Base-by-base conservation (phyloP, 352 stramenopile species). In the Phytophthora pseudosyringae region DNA sequence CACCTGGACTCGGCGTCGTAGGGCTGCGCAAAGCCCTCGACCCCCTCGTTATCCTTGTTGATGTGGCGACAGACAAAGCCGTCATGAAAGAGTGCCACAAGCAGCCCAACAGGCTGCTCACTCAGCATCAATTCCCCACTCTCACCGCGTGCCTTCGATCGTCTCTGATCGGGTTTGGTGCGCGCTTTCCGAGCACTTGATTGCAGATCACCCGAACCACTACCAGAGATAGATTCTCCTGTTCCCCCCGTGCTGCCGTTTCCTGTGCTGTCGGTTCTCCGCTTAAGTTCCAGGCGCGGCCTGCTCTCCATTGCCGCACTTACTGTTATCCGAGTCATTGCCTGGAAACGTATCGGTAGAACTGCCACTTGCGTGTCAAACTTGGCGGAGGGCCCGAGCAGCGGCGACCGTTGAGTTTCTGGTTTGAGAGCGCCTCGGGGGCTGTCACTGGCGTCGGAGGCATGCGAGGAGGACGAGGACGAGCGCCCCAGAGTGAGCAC, bases 1-100 rank as follows among this genome's bases (percentile, higher is more conserved):
- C 21, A 91, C 83, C 81, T 84, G 6, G 79, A 86, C 16, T 86
- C 81, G n/a, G 59, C 67, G 46, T 91, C 83, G 55, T 90, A 91
- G 18, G 83, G 83, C 67, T 91, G 83, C 12, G 79, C 80, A 29
- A 89, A 91, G 2, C 83, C 83, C 16, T 91, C 81, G 50, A 90
- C 59, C 43, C 73, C 76, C 32, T 83, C 75, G 32, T 72, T 77
- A 43, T 76, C 68, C 31, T 71, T 73, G 21, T 81, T 88, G 35
- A 73, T 78, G 50, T 91, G 81, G 16, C 80, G 79, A 16, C 83
- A 91, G 29, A 91, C 81, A 62, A 90, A 91, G 3, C 71, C 83
- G 26, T 91, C 75, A 25, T 70, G 69, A 57, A 90, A 91, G 28
- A 91, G 72, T 48, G 78, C 79, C 35, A 90, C 62, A 35, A 90